Conservation (phyloP, 2,329 filamentous ascomycete species). For the Aspergillus aculeatinus region DNA sequence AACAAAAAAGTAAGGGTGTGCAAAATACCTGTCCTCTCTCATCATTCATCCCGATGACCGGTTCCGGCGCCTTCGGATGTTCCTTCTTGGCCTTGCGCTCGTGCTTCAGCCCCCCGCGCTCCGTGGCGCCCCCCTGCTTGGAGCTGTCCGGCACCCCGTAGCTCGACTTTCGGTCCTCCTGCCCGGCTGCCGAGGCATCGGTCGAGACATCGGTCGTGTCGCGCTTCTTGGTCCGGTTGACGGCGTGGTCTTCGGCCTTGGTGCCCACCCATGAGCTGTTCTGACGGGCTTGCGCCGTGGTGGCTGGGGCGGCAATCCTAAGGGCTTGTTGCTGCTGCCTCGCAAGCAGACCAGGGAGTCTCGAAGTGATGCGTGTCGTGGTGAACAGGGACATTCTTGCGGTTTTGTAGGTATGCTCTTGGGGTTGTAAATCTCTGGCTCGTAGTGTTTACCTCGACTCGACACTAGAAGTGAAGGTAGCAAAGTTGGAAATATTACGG, state of each 20-base stretch:
- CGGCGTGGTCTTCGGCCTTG: slow-evolving; percentile 32
- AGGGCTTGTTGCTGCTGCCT: slow-evolving; percentile 15
- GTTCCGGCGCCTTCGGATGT: slow-evolving; percentile 51
- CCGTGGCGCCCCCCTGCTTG: slow-evolving; percentile 41
- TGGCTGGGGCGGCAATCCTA: no score
- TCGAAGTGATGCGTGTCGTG: slow-evolving; percentile 16
- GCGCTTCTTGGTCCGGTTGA: slow-evolving; percentile 28
- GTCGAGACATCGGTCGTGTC: slow-evolving; percentile 38
- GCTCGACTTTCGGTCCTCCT: slow-evolving; percentile 33
- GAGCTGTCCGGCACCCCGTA: slow-evolving; percentile 37
- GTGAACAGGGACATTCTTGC: slow-evolving; percentile 11
- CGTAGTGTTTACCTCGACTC: no score
- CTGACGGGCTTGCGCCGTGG: slow-evolving; percentile 16
- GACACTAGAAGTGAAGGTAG: no score
- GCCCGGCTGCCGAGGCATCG: slow-evolving; percentile 26
- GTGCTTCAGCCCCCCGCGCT: slow-evolving; percentile 39
- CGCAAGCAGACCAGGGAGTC: slow-evolving; percentile 13
- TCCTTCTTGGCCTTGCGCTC: slow-evolving; percentile 48
- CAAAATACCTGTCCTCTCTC: slow-evolving; percentile 45
- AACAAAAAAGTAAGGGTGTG: not conserved
- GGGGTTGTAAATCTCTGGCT: no score
- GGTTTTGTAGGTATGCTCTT: no score
- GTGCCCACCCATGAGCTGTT: slow-evolving; percentile 37
- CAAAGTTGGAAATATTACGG: not conserved
- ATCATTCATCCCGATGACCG: slow-evolving; percentile 55